Conservation (phyloP, 148 eudicot genomes). For the Chenopodium quinoa region DNA sequence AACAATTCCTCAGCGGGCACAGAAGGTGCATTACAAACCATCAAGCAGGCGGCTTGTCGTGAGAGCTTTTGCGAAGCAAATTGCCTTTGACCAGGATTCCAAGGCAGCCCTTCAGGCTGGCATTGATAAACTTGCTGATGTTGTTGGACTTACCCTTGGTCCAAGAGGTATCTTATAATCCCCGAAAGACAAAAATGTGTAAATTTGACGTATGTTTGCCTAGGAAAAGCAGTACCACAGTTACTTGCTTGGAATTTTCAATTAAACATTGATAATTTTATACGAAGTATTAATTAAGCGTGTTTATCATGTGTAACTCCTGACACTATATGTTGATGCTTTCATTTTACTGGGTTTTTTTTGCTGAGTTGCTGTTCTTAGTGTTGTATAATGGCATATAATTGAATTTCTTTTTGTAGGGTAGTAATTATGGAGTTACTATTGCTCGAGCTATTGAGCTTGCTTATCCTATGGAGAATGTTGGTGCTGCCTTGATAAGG, state of each 20-base stretch:
- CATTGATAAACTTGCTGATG: slow-evolving; percentile 90
- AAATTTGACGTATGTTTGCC: neutral
- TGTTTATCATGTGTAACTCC: neutral
- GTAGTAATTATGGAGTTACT: slow-evolving; percentile 98
- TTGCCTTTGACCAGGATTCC: slow-evolving; percentile 78
- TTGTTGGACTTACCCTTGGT: slow-evolving; percentile 92
- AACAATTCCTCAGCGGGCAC: slow-evolving; percentile 50
- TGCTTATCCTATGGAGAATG: slow-evolving; percentile 96
- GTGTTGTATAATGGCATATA: neutral
- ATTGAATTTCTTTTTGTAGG: slow-evolving; percentile 30
- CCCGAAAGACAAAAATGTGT: neutral
- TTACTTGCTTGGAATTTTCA: too few species aligned
- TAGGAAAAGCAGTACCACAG: neutral
- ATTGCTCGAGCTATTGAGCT: slow-evolving; percentile 96
- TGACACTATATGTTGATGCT: neutral
- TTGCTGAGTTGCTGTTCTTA: neutral
- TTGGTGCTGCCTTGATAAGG: slow-evolving; percentile 92
- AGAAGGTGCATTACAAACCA: slow-evolving; percentile 47
- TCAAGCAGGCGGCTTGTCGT: slow-evolving; percentile 51
- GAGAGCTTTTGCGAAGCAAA: slow-evolving; percentile 77
- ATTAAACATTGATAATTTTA: too few species aligned
- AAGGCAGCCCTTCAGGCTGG: slow-evolving; percentile 86
- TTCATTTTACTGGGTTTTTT: neutral
- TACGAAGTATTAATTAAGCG: neutral
- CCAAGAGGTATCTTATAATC: slow-evolving; percentile 63